Base-by-base conservation (phyloP, 768 basidiomycete genomes). In the Termitomyces sp. region DNA sequence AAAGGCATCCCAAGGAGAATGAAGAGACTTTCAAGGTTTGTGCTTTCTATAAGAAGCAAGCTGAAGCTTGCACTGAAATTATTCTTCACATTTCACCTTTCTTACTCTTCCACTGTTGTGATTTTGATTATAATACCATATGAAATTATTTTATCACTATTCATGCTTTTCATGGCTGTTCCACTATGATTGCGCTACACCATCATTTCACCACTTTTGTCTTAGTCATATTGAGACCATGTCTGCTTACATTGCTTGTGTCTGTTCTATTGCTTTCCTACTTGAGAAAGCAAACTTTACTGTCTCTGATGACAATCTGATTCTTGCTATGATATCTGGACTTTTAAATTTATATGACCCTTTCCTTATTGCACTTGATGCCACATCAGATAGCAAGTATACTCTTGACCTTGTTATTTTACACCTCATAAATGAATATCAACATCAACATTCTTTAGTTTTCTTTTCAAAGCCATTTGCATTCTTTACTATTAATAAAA, bases 321-420 rank as follows among this genome's bases (percentile, higher is more conserved):
- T 35, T 54, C 3, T 4, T 54, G 5, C 19, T 5, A 54, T 54
- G 9, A 45, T 43, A 21, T 54, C 42, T 27, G 38, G 29, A 21
- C 56, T 57, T n/a, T 38, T 23, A 6, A 11, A 23, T 42, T 38
- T 4, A n/a, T 57, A 57, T 35, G 47, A 57, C n/a, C 11, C 48
- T 6, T 57, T 57, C 48, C 40, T 57, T 35, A 38, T 57, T 34
- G 35, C 55, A 32, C 55, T 56, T 34, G 46, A 56, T 25, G 35
- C 38, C 10, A 56, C 55, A 2, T 35, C 47, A 27, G 47, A 56
- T 40, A 49, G 38, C 21, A 16, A 49, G n/a, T 41, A 40, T 14
- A 49, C 47, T 7, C 46, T 49, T 16, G 10, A 38, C 4, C 19
- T 40, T 23, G 55, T 56, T 34, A 56, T 48, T 29, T n/a, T 31